Evolutionary conservation across 2,329 filamentous ascomycete genomes (phyloP), one percentile per base, ranked within the genome.

Genomic region (Diaporthe sp.): DNA sequence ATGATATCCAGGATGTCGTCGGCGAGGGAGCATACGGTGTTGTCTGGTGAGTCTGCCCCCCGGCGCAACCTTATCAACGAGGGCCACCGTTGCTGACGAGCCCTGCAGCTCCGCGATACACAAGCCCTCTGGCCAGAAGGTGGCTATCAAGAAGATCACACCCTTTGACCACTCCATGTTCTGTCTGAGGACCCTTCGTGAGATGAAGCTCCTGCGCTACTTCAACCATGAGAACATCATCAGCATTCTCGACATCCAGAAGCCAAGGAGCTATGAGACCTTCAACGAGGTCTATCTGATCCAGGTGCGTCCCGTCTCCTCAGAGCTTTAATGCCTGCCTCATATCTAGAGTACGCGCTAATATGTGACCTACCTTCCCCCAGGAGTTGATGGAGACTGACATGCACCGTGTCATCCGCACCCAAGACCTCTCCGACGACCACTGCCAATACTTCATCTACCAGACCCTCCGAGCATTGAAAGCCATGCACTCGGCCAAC

Each of bases 191-290:
- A 99, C 97, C 1, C 89, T 99, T 78, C 95, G 97, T 85, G 97
- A 99, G 87, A 99, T 99, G 97, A 99, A 99, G 91, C 90, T 99
- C 74, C 88, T 99, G 81, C 92, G 97, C 81, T 98, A 99, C 87
- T 99, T 99, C 89, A 99, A 98, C 87, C 97, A 99, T 84, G 97
- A 99, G 87, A 99, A 99, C 86, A 98, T 99, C 87, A 99, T 99
- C 83, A 98, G 96, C 70, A 99, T 99, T 80, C 92, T 99, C 79
- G 97, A 99, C 84, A 99, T 99, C 80, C 97, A 99, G 87, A 98
- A 98, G 87, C 97, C 97, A 55, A 91, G 96, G 81, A 97, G 94
- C 87, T 98, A 97, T 82, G 96, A 98, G 83, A 93, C 92, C 70
- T 99, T 99, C 85, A 96, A 96, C 74, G 97, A 99, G 85, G 97